These are phyloP conservation scores for Fusarium sp. DNA, from an alignment of 2,329 filamentous ascomycete species.

Conservation along the genomic window DNA sequence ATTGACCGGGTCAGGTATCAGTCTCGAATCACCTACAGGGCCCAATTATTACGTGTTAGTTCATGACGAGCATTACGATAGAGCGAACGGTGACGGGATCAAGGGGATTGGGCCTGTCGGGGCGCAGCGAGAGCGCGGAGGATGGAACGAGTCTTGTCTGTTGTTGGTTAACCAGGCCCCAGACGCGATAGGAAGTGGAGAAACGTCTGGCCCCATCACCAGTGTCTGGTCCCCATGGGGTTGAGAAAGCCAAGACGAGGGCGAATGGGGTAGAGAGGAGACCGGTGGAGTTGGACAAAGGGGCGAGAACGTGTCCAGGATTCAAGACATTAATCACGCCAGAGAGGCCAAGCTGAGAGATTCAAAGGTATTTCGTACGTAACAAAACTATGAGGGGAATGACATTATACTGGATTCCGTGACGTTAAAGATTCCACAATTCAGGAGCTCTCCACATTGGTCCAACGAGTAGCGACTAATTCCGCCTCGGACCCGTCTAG, in stretches of 20 bases:
- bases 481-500: neutral
- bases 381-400: neutral
- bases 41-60: neutral
- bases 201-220: neutral
- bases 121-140: neutral
- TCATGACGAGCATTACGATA: neutral
- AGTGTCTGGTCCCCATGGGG: neutral
- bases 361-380: neutral
- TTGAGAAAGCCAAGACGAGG: neutral
- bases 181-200: neutral
- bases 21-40: neutral
- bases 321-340: neutral
- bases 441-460: neutral
- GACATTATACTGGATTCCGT: neutral
- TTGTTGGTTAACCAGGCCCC: neutral
- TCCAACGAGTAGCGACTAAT: neutral
- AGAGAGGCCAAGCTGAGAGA: neutral
- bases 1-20: neutral
- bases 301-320: neutral
- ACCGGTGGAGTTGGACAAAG: neutral
- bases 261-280: neutral
- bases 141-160: neutral
- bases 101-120: neutral
- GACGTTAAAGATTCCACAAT: neutral
- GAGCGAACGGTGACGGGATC: neutral